Percentiles rank a stretch among this genome's conserved stretches.
phyloP scores from a whole-genome alignment of 495 filamentous ascomycete species.

The Hypoxylon trugodes region DNA sequence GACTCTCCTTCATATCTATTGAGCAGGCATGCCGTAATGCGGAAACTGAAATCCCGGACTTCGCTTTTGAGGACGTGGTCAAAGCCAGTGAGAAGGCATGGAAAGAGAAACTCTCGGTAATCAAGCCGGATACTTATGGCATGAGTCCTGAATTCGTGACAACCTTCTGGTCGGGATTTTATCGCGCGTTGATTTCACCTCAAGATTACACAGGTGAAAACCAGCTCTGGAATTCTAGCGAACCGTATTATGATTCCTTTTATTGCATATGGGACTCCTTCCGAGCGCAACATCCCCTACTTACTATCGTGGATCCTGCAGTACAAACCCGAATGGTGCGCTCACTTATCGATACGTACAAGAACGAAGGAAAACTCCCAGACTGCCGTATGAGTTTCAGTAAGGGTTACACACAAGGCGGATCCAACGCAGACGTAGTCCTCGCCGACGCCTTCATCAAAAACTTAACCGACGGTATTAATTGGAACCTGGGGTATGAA shows the following conservation, averaged over 20 bases:
- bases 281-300: constrained; percentile 70
- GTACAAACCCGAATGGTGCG: constrained; percentile 74
- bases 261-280: constrained; percentile 83
- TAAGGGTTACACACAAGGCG: constrained; percentile 76
- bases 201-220: constrained; percentile 83
- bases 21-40: constrained; percentile 70
- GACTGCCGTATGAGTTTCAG: constrained; percentile 68
- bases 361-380: constrained; percentile 67
- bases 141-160: constrained; percentile 64
- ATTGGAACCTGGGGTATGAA: constrained; percentile 74
- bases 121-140: constrained; percentile 63
- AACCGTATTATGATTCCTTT: constrained; percentile 80
- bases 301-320: constrained; percentile 72
- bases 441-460: constrained; percentile 75
- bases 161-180: constrained; percentile 74
- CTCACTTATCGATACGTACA: constrained; percentile 73
- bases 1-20: constrained; percentile 71
- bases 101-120: constrained; percentile 66
- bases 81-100: constrained; percentile 62
- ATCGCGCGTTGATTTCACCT: constrained; percentile 70
- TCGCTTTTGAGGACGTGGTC: constrained; percentile 65
- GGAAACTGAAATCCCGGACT: constrained; percentile 68
- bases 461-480: constrained; percentile 64
- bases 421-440: constrained; percentile 77
- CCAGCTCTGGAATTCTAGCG: constrained; percentile 71